A percentile compares a stretch with the other conserved stretches of the same genome.
Conservation (phyloP, 1,139 yeast species). For the Debaryomyces nepalensis region DNA sequence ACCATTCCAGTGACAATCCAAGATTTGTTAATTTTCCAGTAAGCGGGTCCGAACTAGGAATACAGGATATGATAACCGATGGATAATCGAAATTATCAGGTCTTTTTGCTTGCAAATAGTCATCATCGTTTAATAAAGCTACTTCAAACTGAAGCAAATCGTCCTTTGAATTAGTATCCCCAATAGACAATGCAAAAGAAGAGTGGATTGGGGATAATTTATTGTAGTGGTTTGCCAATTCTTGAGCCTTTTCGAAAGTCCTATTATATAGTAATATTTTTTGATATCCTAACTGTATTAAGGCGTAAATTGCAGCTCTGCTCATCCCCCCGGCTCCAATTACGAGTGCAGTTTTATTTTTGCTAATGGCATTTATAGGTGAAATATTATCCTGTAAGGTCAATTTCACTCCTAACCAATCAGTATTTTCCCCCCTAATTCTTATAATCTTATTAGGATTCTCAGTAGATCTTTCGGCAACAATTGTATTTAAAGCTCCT, state of each 20-base stretch:
- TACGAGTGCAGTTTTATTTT: conserved; percentile 19
- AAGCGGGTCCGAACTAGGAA: conserved; percentile 15
- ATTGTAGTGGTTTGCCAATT: conserved; percentile 15
- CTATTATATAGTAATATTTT: conserved; percentile 18
- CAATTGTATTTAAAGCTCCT: conserved; percentile 19
- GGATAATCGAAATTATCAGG: conserved; percentile 17
- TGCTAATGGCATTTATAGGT: conserved; percentile 21
- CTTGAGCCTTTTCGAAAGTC: conserved; percentile 12
- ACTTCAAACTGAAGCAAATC: conserved; percentile 13
- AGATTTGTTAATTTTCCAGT: conserved; percentile 13
- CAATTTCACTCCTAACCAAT: conserved; percentile 20
- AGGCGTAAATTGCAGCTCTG: conserved; percentile 22
- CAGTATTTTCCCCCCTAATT: conserved; percentile 21
- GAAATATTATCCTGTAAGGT: conserved; percentile 16
- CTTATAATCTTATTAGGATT: conserved; percentile 17
- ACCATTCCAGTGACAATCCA: conserved; percentile 17
- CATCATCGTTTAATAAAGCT: conserved; percentile 14
- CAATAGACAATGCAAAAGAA: conserved; percentile 9
- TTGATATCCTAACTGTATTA: conserved; percentile 19
- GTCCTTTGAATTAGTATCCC: conserved; percentile 10
- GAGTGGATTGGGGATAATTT: conserved; percentile 13
- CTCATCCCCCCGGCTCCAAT: conserved; percentile 22
- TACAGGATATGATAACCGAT: conserved; percentile 17
- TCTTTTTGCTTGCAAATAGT: conserved; percentile 11
- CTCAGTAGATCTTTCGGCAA: conserved; percentile 17